Evolutionary conservation across 495 filamentous ascomycete species (phyloP), one percentile per base, ranked within the genome.

Genomic region (Tuber microsphaerosporum): DNA sequence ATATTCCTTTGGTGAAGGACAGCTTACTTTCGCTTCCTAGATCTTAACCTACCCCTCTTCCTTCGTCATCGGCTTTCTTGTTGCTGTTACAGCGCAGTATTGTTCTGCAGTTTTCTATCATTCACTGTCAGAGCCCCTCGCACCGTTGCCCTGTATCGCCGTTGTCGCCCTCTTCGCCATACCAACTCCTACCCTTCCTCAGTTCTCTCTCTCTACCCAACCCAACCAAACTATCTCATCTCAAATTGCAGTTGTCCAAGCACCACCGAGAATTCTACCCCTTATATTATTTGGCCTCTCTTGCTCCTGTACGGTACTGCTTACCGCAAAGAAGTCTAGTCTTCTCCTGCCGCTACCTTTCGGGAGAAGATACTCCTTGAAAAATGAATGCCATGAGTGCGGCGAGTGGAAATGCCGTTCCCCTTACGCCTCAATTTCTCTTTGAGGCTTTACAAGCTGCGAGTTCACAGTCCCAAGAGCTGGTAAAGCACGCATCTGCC

Each of bases 401-500:
- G 31, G 77, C 61, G 71, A 56, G 87, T 2, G 87, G 87, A 73
- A 86, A 87, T 73, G 87, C 86, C 8, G 84, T 82, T 73, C 89
- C 89, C 71, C 83, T 90, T 68, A 86, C 77, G 73, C 87, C 88
- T 44, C 86, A 90, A 70, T 91, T 91, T 79, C 89, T 99, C 6
- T 89, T 90, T 79, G 89, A 90, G 80, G 88, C 89, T 7, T 85
- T 98, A 71, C 85, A 89, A 41, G 87, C 90, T 41, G 94, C 93
- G 5, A 86, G 90, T 37, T 94, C 92, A n/a, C 88, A 86, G 70
- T 89, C 91, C 70, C 89, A 91, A 71, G 89, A 90, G 75, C 90
- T 92, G 77, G 89, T 97, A 43, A 91, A 93, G 81, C 89, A 92
- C 17, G 93, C 91, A 43, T 89, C 90, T 3, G 88, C 92, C 82